These are phyloP conservation scores for cucumber (Cucumis sativus) DNA, from an alignment of 306 rosid genomes.

Conservation along the genomic window Cucumber_9930_V3 NC_026656.2:22941501-22942000, in stretches of 20 bases:
- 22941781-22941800: not conserved
- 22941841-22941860: constrained; percentile 32
- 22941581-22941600: too few relatives aligned
- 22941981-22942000: constrained; percentile 18
- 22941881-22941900: constrained; percentile 40
- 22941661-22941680: too few relatives aligned
- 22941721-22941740: not conserved
- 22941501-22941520: too few relatives aligned
- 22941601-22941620: too few relatives aligned
- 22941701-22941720: not conserved
- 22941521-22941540: too few relatives aligned
- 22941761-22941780: too few relatives aligned
- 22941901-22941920: constrained; percentile 26
- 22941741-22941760: not conserved
- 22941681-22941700: too few relatives aligned
- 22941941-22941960: constrained; percentile 21
- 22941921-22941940: constrained; percentile 36
- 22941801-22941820: constrained; percentile 47
- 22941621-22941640: too few relatives aligned
- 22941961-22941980: constrained; percentile 5
- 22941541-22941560: too few relatives aligned
- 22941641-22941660: too few relatives aligned
- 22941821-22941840: constrained; percentile 21
- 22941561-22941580: too few relatives aligned
- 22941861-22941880: constrained; percentile 34